These are phyloP conservation scores for Dichotomopilus funicola DNA, from an alignment of 2,329 filamentous ascomycete species.

Conservation along the genomic window DNA sequence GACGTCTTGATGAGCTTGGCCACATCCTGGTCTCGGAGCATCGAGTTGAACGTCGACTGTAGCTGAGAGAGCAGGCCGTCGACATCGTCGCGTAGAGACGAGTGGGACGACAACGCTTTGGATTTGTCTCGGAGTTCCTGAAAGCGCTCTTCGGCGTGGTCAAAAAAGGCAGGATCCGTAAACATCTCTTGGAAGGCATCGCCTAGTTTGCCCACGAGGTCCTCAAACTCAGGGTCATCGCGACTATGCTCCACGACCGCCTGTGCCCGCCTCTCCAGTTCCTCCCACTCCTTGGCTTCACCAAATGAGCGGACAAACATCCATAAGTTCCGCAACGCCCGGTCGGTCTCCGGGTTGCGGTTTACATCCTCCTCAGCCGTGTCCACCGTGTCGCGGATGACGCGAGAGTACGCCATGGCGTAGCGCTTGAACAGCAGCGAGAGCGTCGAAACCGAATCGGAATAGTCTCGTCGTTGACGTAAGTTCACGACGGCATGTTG, in stretches of 20 bases:
- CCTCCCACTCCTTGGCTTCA: conserved; percentile 65
- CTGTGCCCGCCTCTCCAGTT: conserved; percentile 61
- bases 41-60: conserved; percentile 60
- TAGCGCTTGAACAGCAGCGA: conserved; percentile 72
- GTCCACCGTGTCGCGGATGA: conserved; percentile 59
- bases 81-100: conserved; percentile 64
- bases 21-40: conserved; percentile 66
- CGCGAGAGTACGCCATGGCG: conserved; percentile 68
- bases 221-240: conserved; percentile 76
- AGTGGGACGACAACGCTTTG: conserved; percentile 59
- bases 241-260: conserved; percentile 66
- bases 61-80: conserved; percentile 65
- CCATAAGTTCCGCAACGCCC: conserved; percentile 76
- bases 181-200: conserved; percentile 73
- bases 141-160: conserved; percentile 56
- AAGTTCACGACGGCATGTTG: conserved; percentile 71
- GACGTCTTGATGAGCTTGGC: conserved; percentile 61
- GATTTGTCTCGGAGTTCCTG: conserved; percentile 46
- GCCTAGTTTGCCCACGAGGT: conserved; percentile 65
- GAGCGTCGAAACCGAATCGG: conserved; percentile 75
- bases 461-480: conserved; percentile 71
- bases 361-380: conserved; percentile 64
- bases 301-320: conserved; percentile 73
- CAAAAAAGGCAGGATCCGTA: conserved; percentile 80
- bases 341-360: conserved; percentile 67